Evolutionary conservation across 2,329 filamentous ascomycete species (phyloP).

Genomic region (Lecanicillium sp.): DNA sequence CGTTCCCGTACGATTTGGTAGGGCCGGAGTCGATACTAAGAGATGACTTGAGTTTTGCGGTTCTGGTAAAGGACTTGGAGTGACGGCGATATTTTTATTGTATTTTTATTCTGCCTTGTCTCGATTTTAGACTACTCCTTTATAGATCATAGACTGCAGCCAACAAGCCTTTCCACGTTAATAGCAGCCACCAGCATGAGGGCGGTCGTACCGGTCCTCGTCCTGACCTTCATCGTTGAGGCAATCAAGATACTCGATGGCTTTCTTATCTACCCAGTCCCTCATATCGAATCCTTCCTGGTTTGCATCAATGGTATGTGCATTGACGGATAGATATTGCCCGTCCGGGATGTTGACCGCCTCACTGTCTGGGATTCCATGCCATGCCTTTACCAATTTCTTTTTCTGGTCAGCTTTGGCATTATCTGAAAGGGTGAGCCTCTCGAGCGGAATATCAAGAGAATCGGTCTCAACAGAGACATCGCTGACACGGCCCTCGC

Average conservation of each 20-base stretch:
- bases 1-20: conserved; percentile 34
- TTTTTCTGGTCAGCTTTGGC: not conserved
- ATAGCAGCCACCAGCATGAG: conserved; percentile 13
- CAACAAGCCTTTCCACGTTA: conserved; percentile 6
- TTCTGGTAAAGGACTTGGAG: conserved; percentile 30
- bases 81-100: conserved; percentile 7
- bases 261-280: conserved; percentile 26
- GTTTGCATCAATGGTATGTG: conserved; percentile 24
- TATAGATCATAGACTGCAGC: not conserved
- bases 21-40: conserved; percentile 26
- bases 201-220: conserved; percentile 7
- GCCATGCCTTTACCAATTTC: conserved; percentile 11
- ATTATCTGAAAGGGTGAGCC: not conserved
- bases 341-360: conserved; percentile 5
- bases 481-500: conserved; percentile 17
- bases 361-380: conserved; percentile 21
- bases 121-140: not conserved
- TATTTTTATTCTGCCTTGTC: no score
- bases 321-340: conserved; percentile 30
- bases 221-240: conserved; percentile 8
- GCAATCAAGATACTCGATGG: conserved; percentile 18
- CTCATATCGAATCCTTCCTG: conserved; percentile 30
- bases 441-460: no score
- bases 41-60: conserved; percentile 35
- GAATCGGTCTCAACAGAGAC: not conserved